phyloP scores from a whole-genome alignment of 2,329 filamentous ascomycete genomes.

The Microdochium trichocladiopsis region DNA sequence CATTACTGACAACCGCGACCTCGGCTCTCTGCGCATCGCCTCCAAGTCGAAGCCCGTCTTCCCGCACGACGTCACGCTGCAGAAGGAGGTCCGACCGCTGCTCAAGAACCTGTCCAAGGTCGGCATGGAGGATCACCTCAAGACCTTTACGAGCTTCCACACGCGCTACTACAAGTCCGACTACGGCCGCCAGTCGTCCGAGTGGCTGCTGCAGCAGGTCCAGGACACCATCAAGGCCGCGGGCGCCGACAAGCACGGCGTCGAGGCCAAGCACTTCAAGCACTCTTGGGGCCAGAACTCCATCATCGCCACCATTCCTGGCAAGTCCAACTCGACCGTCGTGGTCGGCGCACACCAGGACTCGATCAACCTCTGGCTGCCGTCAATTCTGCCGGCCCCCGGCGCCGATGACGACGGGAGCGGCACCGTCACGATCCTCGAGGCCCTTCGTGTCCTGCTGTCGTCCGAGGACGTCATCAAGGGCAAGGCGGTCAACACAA shows the following conservation, averaged over 20 bases:
- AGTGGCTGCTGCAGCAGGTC: slow-evolving; percentile 77
- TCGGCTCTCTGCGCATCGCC: slow-evolving; percentile 41
- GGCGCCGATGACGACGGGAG: slow-evolving; percentile 95
- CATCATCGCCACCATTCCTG: slow-evolving; percentile 87
- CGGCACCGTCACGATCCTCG: slow-evolving; percentile 89
- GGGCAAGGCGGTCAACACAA: slow-evolving; percentile 72
- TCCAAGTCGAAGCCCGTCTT: slow-evolving; percentile 46
- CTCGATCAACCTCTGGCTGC: slow-evolving; percentile 88
- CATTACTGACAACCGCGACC: slow-evolving; percentile 69
- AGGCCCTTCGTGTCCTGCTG: slow-evolving; percentile 78
- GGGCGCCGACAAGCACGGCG: slow-evolving; percentile 59
- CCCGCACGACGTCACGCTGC: slow-evolving; percentile 57
- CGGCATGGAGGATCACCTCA: slow-evolving; percentile 71
- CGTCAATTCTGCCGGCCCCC: slow-evolving; percentile 74
- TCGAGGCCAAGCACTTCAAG: slow-evolving; percentile 64
- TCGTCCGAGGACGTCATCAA: slow-evolving; percentile 61
- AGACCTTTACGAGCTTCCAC: slow-evolving; percentile 72
- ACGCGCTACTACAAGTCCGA: slow-evolving; percentile 77
- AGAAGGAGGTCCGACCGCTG: slow-evolving; percentile 60
- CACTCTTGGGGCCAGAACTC: slow-evolving; percentile 88
- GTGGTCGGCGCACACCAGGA: slow-evolving; percentile 92
- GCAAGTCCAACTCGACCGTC: slow-evolving; percentile 74
- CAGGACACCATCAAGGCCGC: slow-evolving; percentile 63
- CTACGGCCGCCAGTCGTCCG: slow-evolving; percentile 75
- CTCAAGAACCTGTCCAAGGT: slow-evolving; percentile 63